A percentile compares a stretch with the other conserved stretches of the same genome.
These are phyloP conservation scores for Trichophaea hybrida DNA, from an alignment of 2,329 filamentous ascomycete genomes.

Conservation along the genomic window DNA sequence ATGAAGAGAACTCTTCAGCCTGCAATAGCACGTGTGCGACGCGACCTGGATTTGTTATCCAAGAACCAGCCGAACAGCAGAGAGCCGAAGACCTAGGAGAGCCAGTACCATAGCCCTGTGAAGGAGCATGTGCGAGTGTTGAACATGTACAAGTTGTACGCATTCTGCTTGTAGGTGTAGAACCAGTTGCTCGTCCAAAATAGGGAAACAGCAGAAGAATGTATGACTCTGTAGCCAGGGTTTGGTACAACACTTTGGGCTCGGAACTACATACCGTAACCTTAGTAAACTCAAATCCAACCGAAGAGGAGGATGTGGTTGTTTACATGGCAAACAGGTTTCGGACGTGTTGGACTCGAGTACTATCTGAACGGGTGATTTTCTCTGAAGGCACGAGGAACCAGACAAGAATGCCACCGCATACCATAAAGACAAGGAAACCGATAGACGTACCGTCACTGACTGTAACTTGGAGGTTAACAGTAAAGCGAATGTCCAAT, in stretches of 20 bases:
- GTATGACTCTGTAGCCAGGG: slow-evolving; percentile 54
- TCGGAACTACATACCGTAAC: slow-evolving; percentile 37
- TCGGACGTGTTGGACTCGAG: slow-evolving; percentile 32
- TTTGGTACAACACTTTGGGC: slow-evolving; percentile 61
- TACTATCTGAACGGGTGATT: slow-evolving; percentile 62
- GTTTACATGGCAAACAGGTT: slow-evolving; percentile 18
- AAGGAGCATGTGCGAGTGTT: slow-evolving; percentile 60
- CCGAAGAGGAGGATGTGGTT: not conserved
- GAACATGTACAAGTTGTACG: slow-evolving; percentile 55
- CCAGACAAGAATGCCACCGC: slow-evolving; percentile 55
- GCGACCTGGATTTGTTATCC: slow-evolving; percentile 42
- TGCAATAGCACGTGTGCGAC: slow-evolving; percentile 55
- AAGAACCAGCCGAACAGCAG: slow-evolving; percentile 57
- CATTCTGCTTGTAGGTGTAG: slow-evolving; percentile 66
- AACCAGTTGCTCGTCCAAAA: slow-evolving; percentile 70
- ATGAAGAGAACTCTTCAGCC: slow-evolving; percentile 50
- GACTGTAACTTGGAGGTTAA: slow-evolving; percentile 31
- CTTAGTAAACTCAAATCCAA: slow-evolving; percentile 13
- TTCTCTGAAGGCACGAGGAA: slow-evolving; percentile 55
- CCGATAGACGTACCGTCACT: slow-evolving; percentile 73
- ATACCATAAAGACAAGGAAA: slow-evolving; percentile 66
- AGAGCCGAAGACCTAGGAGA: slow-evolving; percentile 63
- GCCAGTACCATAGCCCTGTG: slow-evolving; percentile 62
- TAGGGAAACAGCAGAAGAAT: slow-evolving; percentile 68
- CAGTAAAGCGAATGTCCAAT: not conserved